Evolutionary conservation across 2,329 filamentous ascomycete species (phyloP), one percentile per base, ranked within the genome.

Genomic region (Paracamarosporium sp.): DNA sequence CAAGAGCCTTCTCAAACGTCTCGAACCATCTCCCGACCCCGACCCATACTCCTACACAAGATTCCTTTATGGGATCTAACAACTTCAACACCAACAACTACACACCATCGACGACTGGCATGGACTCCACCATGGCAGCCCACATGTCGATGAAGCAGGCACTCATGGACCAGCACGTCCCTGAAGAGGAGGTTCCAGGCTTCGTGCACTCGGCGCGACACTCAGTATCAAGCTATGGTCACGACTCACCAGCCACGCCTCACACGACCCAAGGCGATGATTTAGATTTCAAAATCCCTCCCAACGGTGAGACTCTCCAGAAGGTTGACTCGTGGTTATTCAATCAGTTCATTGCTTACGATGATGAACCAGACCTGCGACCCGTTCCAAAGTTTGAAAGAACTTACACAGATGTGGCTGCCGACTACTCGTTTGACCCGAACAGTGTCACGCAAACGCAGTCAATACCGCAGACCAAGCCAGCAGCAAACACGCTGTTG

Each of bases 361-460:
- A 82, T 78, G 76, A 80, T 71, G 76, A 80, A 76, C 68, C 82
- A 87, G 84, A 86, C 78, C 83, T 74, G 56, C 65, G 73, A 60
- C 76, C 69, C 15, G 74, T 86, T 63, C 90, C 93, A 25, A 95
- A 94, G 77, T 85, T 96, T 62, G 89, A 93, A 65, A 85, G 92
- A 55, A 95, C 93, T 0, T 92, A 95, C 79, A 94, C 92, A 17
- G 92, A 96, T 70, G 85, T 92, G 48, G 94, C 91, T 70, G 85
- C 87, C 68, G 93, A 97, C 74, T 92, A 95, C 75, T 84, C 96
- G 0, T 96, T 91, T 81, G 93, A 89, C 66, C 89, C 90, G 66
- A 87, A 88, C 59, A 82, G 88, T 68, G 79, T 86, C 4, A 79
- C 86, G 3, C 82, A 67, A 27, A 57, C 73, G 56, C 65, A 70